These are phyloP conservation scores for Globisporangium abappressorium DNA, from an alignment of 352 stramenopile genomes.

Conservation along the genomic window DNA sequence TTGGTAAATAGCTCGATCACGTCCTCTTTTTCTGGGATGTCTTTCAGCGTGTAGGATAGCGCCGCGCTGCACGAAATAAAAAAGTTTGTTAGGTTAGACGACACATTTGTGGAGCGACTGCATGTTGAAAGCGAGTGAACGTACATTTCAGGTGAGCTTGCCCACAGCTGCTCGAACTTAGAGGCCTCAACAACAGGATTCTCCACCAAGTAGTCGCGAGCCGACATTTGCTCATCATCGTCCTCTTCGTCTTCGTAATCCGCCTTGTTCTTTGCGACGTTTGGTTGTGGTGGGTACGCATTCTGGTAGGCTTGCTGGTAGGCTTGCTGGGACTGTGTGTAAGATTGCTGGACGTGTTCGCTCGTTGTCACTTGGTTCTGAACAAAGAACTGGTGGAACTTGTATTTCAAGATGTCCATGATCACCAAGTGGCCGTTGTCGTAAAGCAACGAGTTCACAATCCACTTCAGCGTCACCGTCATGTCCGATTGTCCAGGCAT, in stretches of 20 bases:
- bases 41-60: constrained; percentile 44
- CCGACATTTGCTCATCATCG: constrained; percentile 52
- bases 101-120: background rate
- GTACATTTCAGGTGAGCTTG: constrained; percentile 68
- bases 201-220: constrained; percentile 63
- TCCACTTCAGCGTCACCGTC: constrained; percentile 86
- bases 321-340: constrained; percentile 19
- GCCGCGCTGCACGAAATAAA: constrained; percentile 34
- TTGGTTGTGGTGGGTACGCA: constrained; percentile 12
- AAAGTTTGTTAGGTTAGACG: background rate
- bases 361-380: constrained; percentile 25
- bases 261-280: constrained; percentile 6
- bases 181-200: constrained; percentile 61
- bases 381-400: constrained; percentile 58
- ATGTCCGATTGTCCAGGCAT: constrained; percentile 77
- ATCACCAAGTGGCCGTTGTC: constrained; percentile 82
- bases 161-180: constrained; percentile 83
- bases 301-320: constrained; percentile 18
- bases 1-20: constrained; percentile 72
- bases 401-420: constrained; percentile 78
- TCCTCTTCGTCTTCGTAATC: constrained; percentile 36
- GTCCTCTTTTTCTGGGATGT: constrained; percentile 66
- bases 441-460: constrained; percentile 84
- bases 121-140: constrained; percentile 17
- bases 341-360: constrained; percentile 13